A percentile compares a stretch with the other conserved stretches of the same genome.
phyloP scores from a whole-genome alignment of 192 early-diverging fungal species.

The Kappamyces sp. region DNA sequence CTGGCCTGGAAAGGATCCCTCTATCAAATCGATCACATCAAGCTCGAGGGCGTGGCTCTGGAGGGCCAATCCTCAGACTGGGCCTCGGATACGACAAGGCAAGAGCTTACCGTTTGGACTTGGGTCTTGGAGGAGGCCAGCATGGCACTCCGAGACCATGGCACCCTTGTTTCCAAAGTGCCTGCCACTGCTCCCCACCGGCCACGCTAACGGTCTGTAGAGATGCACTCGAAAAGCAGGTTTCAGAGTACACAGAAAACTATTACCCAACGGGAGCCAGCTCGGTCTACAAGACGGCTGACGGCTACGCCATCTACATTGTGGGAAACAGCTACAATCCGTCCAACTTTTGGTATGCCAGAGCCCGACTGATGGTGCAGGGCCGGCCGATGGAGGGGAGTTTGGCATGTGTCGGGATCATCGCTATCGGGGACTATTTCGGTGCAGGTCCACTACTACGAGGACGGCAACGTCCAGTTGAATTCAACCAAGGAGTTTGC shows the following conservation, averaged over 20 bases:
- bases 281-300: conserved; percentile 58
- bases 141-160: no score
- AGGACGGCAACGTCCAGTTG: conserved; percentile 98
- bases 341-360: conserved; percentile 78
- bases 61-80: no score
- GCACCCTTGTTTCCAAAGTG: no score
- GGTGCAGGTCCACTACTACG: conserved; percentile 94
- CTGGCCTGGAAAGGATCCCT: no score
- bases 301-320: conserved; percentile 53
- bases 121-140: no score
- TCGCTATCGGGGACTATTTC: conserved; percentile 62
- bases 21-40: no score
- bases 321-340: conserved; percentile 91
- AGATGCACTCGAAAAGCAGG: conserved; percentile 57
- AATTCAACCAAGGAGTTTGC: conserved; percentile 68
- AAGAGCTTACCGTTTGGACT: no score
- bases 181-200: neutral
- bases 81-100: no score
- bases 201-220: conserved; percentile 11
- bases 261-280: conserved; percentile 74
- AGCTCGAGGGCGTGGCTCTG: no score
- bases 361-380: conserved; percentile 29
- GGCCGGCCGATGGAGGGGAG: conserved; percentile 89
- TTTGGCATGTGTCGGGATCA: conserved; percentile 61
- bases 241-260: conserved; percentile 58